phyloP scores from a whole-genome alignment of 441 rosid species.

The Eruca vesicaria region DNA sequence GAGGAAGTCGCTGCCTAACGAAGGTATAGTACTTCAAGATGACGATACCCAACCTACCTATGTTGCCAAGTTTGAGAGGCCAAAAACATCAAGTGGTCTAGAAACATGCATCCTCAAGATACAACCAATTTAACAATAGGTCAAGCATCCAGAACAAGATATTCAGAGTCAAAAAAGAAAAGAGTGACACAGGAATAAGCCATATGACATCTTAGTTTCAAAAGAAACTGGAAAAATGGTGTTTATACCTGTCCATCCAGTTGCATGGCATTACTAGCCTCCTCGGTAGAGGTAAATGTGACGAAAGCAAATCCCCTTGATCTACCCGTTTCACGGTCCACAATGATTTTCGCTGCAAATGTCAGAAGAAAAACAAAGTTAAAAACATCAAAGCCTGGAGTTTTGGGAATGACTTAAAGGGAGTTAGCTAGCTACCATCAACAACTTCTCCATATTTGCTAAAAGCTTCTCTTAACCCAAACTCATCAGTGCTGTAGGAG shows the following conservation, averaged over 20 bases:
- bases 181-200: background rate
- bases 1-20: background rate
- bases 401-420: slow-evolving; percentile 2
- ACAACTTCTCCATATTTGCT: slow-evolving; percentile 80
- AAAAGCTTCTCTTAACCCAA: slow-evolving; percentile 65
- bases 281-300: slow-evolving; percentile 65
- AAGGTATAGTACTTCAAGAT: background rate
- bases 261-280: slow-evolving; percentile 82
- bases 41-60: background rate
- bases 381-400: background rate
- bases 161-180: background rate
- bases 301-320: slow-evolving; percentile 95
- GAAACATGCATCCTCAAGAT: background rate
- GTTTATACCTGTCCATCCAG: slow-evolving; percentile 86
- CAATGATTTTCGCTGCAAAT: slow-evolving; percentile 69
- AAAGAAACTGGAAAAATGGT: background rate
- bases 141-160: background rate
- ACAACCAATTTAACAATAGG: background rate
- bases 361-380: background rate
- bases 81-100: too few relatives aligned
- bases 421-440: slow-evolving; percentile 53
- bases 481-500: slow-evolving; percentile 71
- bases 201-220: background rate
- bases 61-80: too few relatives aligned
- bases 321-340: slow-evolving; percentile 88